Percentiles rank a stretch among this genome's conserved stretches.
Evolutionary conservation across 208 protist species (phyloP).

Genomic region (Leishmania gerbilli): DNA sequence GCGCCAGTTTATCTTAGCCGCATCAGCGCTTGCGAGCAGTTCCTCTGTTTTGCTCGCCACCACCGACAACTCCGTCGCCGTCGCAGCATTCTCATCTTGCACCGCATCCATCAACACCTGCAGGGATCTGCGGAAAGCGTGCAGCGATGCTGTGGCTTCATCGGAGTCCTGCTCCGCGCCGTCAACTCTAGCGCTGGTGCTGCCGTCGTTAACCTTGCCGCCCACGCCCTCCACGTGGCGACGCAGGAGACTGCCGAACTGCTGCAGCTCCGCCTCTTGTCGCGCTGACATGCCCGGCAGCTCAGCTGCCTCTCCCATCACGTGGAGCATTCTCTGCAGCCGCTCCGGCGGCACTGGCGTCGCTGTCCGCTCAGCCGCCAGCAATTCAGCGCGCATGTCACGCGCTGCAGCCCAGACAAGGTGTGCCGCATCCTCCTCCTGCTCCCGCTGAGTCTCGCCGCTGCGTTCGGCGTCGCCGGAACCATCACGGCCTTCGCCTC

Average conservation of each 20-base stretch:
- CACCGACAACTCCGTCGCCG: constrained; percentile 10
- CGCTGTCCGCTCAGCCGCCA: constrained; percentile 14
- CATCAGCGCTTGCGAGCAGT: constrained; percentile 21
- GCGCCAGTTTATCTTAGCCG: constrained; percentile 21
- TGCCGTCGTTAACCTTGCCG: neutral
- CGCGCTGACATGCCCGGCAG: neutral
- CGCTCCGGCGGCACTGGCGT: constrained; percentile 27
- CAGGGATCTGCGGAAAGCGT: constrained; percentile 22
- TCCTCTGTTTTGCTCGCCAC: constrained; percentile 28
- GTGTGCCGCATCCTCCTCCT: neutral
- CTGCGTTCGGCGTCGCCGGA: neutral
- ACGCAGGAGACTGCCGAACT: constrained; percentile 13
- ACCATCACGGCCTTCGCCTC: neutral
- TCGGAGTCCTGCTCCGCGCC: neutral
- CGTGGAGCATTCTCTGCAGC: constrained; percentile 24
- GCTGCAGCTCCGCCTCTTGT: constrained; percentile 17
- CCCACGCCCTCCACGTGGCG: constrained; percentile 5
- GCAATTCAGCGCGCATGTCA: constrained; percentile 43
- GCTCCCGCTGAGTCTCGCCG: neutral
- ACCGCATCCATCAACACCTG: constrained; percentile 18
- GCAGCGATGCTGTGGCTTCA: constrained; percentile 4
- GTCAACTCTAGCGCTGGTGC: neutral
- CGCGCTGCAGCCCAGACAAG: constrained; percentile 29
- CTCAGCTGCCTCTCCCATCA: constrained; percentile 15
- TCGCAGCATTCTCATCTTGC: neutral